Base-by-base conservation (phyloP, 2,329 filamentous ascomycete species). In the Aspergillus candidus region DNA sequence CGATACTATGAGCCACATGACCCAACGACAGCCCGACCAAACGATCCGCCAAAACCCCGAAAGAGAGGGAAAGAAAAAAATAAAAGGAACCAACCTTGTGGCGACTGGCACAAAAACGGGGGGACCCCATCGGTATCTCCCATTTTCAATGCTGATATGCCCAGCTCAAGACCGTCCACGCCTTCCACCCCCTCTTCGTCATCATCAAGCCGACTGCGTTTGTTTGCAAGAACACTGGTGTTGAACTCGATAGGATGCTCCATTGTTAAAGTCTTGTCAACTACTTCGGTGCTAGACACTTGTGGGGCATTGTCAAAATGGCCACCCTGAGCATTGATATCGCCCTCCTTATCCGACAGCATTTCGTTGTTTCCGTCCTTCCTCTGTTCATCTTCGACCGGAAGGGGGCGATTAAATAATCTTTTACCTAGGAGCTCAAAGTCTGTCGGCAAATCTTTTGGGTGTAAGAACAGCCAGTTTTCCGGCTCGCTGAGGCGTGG, bases 171-270 rank as follows among this genome's bases (percentile, higher is more conserved):
- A 11, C 47, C 52, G 38, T 50, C 56, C 35, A 55, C 48, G 30
- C 58, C 43, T 33, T 62, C 57, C 41, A 56, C 44, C 32, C 54
- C 53, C 34, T 59, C 58, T 47, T 67, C 64, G 35, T 58, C 60
- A 44, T 65, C 63, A 34, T 61, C 59, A 15, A 65, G 63, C 14
- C 62, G 55, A 12, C 61, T 61, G 43, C 67, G 67, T 52, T 70
- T 70, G 32, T 56, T 61, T 30, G 63, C 52, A 44, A 59, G 60
- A 29, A 70, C 54, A 39, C 56, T 66, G 18, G 65, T 68, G 41
- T 67, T 60, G 54, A 68, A 65, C 51, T 64, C 65, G 49, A 68
- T 54, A 39, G 63, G 60, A 57, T 68, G 64, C 42, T 65, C 61
- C 67, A 70, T 70, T 51, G 64, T 69, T 50, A 62, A 15, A 4